Evolutionary conservation across 306 rosid genomes (phyloP).

Genomic region (Vigna nakashimae): DNA sequence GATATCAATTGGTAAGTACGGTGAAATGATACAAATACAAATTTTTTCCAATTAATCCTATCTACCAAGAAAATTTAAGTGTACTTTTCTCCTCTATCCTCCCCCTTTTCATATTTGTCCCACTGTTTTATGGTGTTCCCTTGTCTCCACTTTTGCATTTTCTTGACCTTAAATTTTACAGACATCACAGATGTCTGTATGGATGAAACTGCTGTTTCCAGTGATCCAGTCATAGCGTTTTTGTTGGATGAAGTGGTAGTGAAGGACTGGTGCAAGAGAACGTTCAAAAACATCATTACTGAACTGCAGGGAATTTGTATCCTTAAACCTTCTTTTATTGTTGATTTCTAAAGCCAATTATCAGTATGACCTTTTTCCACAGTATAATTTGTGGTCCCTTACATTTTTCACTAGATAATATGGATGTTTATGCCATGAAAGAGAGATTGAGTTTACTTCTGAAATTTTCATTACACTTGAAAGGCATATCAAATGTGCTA

Average conservation of each 20-base stretch:
- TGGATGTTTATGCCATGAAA: constrained; percentile 61
- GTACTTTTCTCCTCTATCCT: not conserved
- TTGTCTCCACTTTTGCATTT: constrained; percentile 37
- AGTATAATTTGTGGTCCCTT: constrained; percentile 44
- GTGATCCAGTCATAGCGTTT: constrained; percentile 96
- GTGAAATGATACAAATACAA: not conserved
- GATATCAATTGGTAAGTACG: constrained; percentile 19
- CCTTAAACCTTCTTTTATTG: constrained; percentile 54
- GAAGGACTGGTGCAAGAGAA: constrained; percentile 98
- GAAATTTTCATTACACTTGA: constrained; percentile 70
- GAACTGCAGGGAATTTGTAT: constrained; percentile 90
- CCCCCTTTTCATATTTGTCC: not conserved
- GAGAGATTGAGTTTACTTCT: constrained; percentile 67
- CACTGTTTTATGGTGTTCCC: not conserved
- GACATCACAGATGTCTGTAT: constrained; percentile 98
- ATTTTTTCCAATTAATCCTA: constrained; percentile 23
- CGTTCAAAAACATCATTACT: constrained; percentile 68
- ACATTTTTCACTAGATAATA: constrained; percentile 66
- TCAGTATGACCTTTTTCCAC: not conserved
- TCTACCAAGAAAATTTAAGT: constrained; percentile 12
- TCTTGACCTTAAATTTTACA: constrained; percentile 70
- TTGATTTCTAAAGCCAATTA: constrained; percentile 33
- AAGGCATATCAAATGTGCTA: constrained; percentile 85
- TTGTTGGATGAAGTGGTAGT: constrained; percentile 99
- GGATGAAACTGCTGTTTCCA: constrained; percentile 98